Evolutionary conservation across 2,329 filamentous ascomycete species (phyloP), one percentile per base, ranked within the genome.

Genomic region (Cladosporium halotolerans): DNA sequence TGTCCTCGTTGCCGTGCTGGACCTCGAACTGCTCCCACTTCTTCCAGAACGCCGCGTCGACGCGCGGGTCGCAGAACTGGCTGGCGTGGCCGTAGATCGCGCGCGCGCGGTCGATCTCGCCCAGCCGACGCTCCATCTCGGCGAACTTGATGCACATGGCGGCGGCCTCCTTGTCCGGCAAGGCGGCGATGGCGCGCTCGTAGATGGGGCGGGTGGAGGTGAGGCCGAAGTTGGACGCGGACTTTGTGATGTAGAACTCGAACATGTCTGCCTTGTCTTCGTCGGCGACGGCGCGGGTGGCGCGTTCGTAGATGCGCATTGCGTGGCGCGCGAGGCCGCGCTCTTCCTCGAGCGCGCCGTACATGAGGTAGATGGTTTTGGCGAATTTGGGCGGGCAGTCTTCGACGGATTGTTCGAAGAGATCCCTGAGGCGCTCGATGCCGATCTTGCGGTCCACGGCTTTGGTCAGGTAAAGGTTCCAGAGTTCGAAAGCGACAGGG

Each of bases 101-200:
- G 62, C 93, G 80, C 39, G 93, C 92, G 55, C 95, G 85, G 70
- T 99, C 93, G 68, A 99, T 95, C 68, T 96, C 90, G 58, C 91
- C 91, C 4, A 96, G 75, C 31, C 90, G 78, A 63, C 91, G 84
- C 74, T 96, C 90, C 90, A 96, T 95, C 65, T 96, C 90, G 2
- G 93, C 93, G 67, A 99, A 99, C 68, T 96, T 97, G 68, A 99
- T 83, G 72, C 93, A 99, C 93, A 99, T 99, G 62, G 93, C 88
- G 67, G 91, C 89, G 6, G 92, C 93, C 71, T 97, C 93, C 57
- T 79, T 82, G 70, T 99, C 93, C 0, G 95, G 92, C 34, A 99
- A 77, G n/a, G 90, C 88, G 9, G 89, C 85, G 61, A 99, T 96
- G 36, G 93, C 92, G 53, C 91, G 85, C 73, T 99, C 93, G 76